These are phyloP conservation scores for Zoysia japonica DNA, from an alignment of 176 grass and related monocot species.

Conservation along the genomic window DNA sequence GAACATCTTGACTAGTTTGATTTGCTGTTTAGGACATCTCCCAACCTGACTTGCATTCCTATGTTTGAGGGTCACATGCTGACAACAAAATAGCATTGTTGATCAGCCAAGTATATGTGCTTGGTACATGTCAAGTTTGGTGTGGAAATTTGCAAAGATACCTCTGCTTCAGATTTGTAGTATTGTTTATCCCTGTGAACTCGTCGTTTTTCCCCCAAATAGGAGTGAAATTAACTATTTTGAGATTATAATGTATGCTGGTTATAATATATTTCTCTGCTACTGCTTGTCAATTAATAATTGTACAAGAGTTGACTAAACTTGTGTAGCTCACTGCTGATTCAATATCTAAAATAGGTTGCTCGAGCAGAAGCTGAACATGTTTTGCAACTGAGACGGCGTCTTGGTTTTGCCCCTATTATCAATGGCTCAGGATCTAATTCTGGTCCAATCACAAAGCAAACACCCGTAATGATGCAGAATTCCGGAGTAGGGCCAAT, in stretches of 20 bases:
- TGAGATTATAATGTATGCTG: not conserved
- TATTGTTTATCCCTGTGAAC: not conserved
- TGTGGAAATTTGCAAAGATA: not conserved
- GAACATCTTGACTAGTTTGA: conserved; percentile 13
- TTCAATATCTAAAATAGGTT: conserved; percentile 47
- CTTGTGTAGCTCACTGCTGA: conserved; percentile 4
- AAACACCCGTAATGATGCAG: conserved; percentile 29
- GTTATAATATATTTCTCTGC: not conserved
- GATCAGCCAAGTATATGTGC: not conserved
- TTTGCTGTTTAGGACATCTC: not conserved
- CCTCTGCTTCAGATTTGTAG: not conserved
- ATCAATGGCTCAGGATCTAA: conserved; percentile 29
- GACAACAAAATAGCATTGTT: not conserved
- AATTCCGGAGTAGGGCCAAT: conserved; percentile 17
- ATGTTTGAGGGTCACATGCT: not conserved
- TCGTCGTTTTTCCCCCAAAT: not conserved
- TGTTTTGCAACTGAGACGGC: conserved; percentile 44
- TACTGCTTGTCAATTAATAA: not conserved
- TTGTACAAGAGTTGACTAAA: not conserved
- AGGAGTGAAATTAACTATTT: not conserved
- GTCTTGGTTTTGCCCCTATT: conserved; percentile 21
- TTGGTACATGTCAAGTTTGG: not conserved
- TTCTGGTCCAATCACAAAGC: conserved; percentile 38
- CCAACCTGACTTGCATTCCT: not conserved
- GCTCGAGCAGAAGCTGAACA: conserved; percentile 49